Evolutionary conservation across 139 green algal species (phyloP), one percentile per base, ranked within the genome.

Genomic region (Desmodesmus armatus): DNA sequence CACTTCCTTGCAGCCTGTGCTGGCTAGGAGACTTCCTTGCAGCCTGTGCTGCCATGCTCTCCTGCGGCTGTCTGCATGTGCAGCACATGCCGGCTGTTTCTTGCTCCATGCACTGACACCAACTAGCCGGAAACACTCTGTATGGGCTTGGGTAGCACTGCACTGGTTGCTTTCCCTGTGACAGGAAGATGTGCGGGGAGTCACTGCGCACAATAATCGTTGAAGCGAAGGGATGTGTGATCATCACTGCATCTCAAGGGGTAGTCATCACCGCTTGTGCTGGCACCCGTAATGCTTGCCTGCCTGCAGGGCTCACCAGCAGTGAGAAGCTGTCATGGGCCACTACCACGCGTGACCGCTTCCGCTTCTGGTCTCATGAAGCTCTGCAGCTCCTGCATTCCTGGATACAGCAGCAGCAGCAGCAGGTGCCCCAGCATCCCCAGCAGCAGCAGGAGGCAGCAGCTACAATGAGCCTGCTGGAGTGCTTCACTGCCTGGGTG

Each of bases 401-500:
- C 53, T 82, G 76, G 60, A 9, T 63, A 6, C 63, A 85, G 44
- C 15, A 58, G 11, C 47, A 79, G 23, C 73, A 80, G 25, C 13
- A 62, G 2, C 33, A 70, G n/a, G n/a, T n/a, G n/a, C n/a, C n/a
- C n/a, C n/a, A n/a, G n/a, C n/a, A n/a, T n/a, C n/a, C n/a, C n/a
- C n/a, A n/a, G n/a, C n/a, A 29, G 43, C 5, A 39, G 47, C 41
- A 49, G 53, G 27, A 60, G 65, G 9, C 67, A 55, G 9, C 23
- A 73, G 58, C 58, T 47, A 35, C n/a, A n/a, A 43, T 78, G 3
- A 33, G 13, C 15, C n/a, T 89, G 44, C 37, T 84, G 7, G 31
- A 40, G 27, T 89, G 85, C 39, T 43, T 73, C 0, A 72, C 39
- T 49, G 85, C 79, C 58, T 89, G 85, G 85, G 74, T 82, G 31